Conservation (phyloP, 352 stramenopile species). For the Elongisporangium prolatum region DNA sequence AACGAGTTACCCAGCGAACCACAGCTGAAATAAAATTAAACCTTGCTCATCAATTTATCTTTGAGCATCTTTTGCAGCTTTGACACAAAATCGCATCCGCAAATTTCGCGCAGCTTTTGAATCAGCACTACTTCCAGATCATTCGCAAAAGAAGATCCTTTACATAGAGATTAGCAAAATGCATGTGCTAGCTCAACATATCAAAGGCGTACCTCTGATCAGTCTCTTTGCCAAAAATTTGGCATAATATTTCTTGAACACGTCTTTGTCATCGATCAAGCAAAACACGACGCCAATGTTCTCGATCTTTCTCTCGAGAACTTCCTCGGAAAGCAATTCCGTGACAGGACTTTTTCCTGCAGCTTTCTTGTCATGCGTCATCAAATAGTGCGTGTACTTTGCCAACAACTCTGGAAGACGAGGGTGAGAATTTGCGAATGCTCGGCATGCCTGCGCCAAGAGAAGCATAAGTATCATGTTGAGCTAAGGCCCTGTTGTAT, state of each 20-base stretch:
- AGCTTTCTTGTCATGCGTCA: slow-evolving; percentile 69
- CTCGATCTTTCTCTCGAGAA: slow-evolving; percentile 74
- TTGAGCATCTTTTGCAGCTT: slow-evolving; percentile 89
- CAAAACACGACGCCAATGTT: slow-evolving; percentile 83
- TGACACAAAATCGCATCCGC: slow-evolving; percentile 81
- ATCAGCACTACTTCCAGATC: slow-evolving; percentile 78
- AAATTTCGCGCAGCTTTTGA: slow-evolving; percentile 82
- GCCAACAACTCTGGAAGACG: slow-evolving; percentile 73
- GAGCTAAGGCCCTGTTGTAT: background rate
- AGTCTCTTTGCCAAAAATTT: slow-evolving; percentile 81
- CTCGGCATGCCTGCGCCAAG: slow-evolving; percentile 53
- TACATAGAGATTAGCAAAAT: slow-evolving; percentile 1
- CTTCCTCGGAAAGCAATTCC: slow-evolving; percentile 35
- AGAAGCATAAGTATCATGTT: background rate
- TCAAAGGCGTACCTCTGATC: slow-evolving; percentile 58
- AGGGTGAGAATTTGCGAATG: slow-evolving; percentile 82
- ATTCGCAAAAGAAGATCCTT: slow-evolving; percentile 60
- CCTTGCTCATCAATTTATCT: slow-evolving; percentile 83
- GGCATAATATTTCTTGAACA: slow-evolving; percentile 89
- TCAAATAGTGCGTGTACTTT: slow-evolving; percentile 82
- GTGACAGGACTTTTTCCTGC: background rate
- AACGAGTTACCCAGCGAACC: slow-evolving; percentile 1
- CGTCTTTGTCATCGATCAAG: slow-evolving; percentile 86
- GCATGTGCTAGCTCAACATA: background rate
- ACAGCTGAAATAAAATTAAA: slow-evolving; percentile 12